Base-by-base conservation (phyloP, 2,329 filamentous ascomycete genomes). In the Ophioceras dolichostomum region DNA sequence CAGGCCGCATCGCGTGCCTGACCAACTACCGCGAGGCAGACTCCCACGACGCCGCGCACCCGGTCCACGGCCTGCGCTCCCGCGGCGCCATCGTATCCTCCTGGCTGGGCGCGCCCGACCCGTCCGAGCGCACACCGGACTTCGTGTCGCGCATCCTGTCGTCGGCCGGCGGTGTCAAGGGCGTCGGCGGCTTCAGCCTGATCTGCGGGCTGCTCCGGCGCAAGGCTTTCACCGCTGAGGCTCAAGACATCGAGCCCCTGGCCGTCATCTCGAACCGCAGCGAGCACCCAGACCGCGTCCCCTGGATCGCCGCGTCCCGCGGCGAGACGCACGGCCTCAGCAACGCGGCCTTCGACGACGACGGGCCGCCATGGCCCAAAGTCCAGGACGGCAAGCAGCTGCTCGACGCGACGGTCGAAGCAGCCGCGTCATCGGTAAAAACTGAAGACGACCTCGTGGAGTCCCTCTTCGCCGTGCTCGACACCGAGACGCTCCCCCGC, bases 121-220 rank as follows among this genome's bases (percentile, higher is more conserved):
- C 1, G 36, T 55, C 60, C n/a, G 64, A 71, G 47, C 56, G 58
- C 13, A 61, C 71, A 2, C 53, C 60, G 22, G 54, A 67, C 3
- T 75, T 73, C 45, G 69, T 76, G 13, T 49, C 64, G 37, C 58
- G 60, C 9, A 59, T 78, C 46, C 62, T 78, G 34, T 60, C n/a
- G n/a, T n/a, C 64, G 29, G 65, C 65, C 20, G 61, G 61, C 17
- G 64, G 70, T 9, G 67, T 76, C 17, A 70, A 70, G 47, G 74
- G 72, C 35, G 72, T 80, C 13, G 77, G 77, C 6, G 76, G 77
- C 1, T 81, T 81, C 50, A 78, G 73, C 18, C 66, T 82, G 49
- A 62, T 79, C n/a, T 79, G 75, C 43, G 74, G 73, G 8, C 77
- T 75, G 48, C 58, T 82, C 46, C 54, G 59, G 34, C 57, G n/a